phyloP scores from a whole-genome alignment of 257 asterid genomes.

The Avicennia marina region DNA sequence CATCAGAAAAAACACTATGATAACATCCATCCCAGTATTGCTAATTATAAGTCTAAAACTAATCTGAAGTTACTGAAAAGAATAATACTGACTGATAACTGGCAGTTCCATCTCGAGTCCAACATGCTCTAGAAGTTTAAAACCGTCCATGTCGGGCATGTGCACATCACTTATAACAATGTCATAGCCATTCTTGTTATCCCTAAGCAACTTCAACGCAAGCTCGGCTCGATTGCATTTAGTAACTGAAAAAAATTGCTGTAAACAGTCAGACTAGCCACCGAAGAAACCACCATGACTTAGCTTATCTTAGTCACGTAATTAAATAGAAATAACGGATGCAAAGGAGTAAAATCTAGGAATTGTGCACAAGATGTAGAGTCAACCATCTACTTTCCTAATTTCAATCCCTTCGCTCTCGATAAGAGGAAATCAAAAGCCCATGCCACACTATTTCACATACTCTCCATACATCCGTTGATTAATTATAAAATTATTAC shows the following conservation, averaged over 20 bases:
- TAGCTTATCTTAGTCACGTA: background rate
- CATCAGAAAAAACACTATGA: background rate
- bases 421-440: background rate
- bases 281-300: background rate
- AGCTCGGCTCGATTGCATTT: conserved; percentile 71
- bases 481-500: background rate
- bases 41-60: background rate
- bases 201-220: conserved; percentile 65
- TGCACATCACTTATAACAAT: conserved; percentile 93
- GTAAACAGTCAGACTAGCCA: conserved; percentile 7
- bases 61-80: background rate
- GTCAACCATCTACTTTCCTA: conserved; percentile 16
- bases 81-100: conserved; percentile 68
- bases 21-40: background rate
- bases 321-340: background rate
- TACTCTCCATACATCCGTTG: conserved; percentile 1
- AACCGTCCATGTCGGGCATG: conserved; percentile 99
- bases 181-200: conserved; percentile 66
- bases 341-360: background rate
- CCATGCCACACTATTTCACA: conserved; percentile 3
- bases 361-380: conserved; percentile 19
- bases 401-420: conserved; percentile 5
- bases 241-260: conserved; percentile 54
- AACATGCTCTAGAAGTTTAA: conserved; percentile 78
- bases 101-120: conserved; percentile 98